Evolutionary conservation across 768 basidiomycete species (phyloP).

Genomic region (Mycena vitilis): DNA sequence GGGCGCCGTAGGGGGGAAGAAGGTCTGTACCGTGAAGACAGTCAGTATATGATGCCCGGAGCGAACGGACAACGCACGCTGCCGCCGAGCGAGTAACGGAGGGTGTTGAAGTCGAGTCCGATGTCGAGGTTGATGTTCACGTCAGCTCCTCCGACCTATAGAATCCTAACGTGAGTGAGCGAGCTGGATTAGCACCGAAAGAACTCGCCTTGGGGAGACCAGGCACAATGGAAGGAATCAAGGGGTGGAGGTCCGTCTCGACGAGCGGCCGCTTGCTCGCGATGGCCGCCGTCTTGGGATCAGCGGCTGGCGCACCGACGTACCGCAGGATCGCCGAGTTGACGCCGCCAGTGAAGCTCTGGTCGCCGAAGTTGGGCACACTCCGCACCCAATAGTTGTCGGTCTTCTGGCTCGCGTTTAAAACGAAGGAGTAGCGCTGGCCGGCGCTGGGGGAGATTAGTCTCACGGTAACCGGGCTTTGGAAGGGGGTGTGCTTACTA

Average conservation of each 20-base stretch:
- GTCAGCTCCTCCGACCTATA: constrained; percentile 41
- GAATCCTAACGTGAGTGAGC: too few relatives aligned
- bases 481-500: constrained; percentile 1
- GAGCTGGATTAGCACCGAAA: too few relatives aligned
- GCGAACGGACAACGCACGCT: constrained; percentile 10
- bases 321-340: constrained; percentile 57
- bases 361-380: constrained; percentile 38
- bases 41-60: background rate
- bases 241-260: constrained; percentile 42
- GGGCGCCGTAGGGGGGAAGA: constrained; percentile 49
- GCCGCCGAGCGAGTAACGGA: constrained; percentile 48
- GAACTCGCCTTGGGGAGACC: constrained; percentile 33
- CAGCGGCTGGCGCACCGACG: constrained; percentile 41
- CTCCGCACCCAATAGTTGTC: constrained; percentile 59
- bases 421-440: constrained; percentile 51
- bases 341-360: constrained; percentile 44
- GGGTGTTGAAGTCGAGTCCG: constrained; percentile 27
- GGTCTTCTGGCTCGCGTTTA: constrained; percentile 54
- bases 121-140: constrained; percentile 39
- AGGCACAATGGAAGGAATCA: constrained; percentile 37
- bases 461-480: background rate
- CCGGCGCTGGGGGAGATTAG: constrained; percentile 32
- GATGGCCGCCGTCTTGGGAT: constrained; percentile 42
- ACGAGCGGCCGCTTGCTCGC: constrained; percentile 40
- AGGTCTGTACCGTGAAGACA: constrained; percentile 20